These are phyloP conservation scores for Nitzschia palea DNA, from an alignment of 108 stramenopile species.

Conservation along the genomic window DNA sequence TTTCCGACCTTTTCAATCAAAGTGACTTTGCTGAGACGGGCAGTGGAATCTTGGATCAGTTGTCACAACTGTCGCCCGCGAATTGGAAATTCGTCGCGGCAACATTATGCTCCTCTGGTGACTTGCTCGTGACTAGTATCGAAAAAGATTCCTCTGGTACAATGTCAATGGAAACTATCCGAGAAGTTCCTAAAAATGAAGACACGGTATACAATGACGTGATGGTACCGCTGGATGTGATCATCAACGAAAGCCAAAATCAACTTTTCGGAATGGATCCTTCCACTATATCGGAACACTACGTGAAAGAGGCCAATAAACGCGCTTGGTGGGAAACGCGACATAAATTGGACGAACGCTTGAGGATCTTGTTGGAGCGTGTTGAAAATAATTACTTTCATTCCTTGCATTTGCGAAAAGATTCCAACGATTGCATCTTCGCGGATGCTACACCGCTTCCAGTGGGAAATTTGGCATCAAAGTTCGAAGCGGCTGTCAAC, in stretches of 20 bases:
- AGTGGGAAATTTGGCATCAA: constrained; percentile 53
- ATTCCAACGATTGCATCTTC: background rate
- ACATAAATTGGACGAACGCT: constrained; percentile 53
- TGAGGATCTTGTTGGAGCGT: constrained; percentile 43
- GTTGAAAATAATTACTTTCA: constrained; percentile 53
- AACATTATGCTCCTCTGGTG: constrained; percentile 67
- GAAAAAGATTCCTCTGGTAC: background rate
- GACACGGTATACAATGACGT: constrained; percentile 38
- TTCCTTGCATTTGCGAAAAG: constrained; percentile 14
- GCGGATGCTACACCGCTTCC: constrained; percentile 6
- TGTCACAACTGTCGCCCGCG: constrained; percentile 33
- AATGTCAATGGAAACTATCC: constrained; percentile 1
- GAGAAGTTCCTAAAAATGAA: constrained; percentile 29
- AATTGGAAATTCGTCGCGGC: constrained; percentile 54
- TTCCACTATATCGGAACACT: constrained; percentile 34
- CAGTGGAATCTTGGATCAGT: constrained; percentile 5
- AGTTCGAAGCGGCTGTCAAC: constrained; percentile 61
- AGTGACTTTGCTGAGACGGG: too few relatives aligned
- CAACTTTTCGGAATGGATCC: constrained; percentile 66
- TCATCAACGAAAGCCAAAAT: constrained; percentile 62
- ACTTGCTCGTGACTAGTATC: constrained; percentile 49
- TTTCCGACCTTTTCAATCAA: too few relatives aligned
- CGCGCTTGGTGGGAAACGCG: constrained; percentile 78
- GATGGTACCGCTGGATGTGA: constrained; percentile 62
- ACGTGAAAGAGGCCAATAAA: constrained; percentile 46